A percentile compares a stretch with the other conserved stretches of the same genome.
These are phyloP conservation scores for Cotoneaster glaucophyllus DNA, from an alignment of 306 rosid species.

Conservation along the genomic window DNA sequence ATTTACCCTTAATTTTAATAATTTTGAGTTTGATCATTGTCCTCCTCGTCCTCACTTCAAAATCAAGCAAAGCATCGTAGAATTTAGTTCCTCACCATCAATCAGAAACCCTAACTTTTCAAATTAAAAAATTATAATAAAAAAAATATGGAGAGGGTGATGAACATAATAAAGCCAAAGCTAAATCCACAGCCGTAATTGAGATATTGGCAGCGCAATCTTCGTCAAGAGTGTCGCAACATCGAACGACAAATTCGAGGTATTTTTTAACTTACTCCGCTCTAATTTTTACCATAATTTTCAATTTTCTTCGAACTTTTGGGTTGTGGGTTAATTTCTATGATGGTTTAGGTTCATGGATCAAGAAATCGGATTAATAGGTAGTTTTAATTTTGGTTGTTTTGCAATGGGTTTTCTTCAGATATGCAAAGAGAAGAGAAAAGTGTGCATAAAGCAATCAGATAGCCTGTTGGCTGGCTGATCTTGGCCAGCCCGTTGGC, in stretches of 20 bases:
- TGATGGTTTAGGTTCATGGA: not conserved
- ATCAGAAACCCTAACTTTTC: not conserved
- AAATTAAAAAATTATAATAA: not conserved
- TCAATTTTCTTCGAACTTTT: not conserved
- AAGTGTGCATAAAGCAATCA: conserved; percentile 76
- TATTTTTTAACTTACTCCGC: not conserved
- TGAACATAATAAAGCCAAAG: conserved; percentile 67
- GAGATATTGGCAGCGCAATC: conserved; percentile 89
- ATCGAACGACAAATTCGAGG: conserved; percentile 94
- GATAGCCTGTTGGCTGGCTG: conserved; percentile 44
- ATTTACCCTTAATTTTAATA: not conserved
- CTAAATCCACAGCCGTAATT: conserved; percentile 72
- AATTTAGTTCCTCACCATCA: not conserved
- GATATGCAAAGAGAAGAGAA: conserved; percentile 89
- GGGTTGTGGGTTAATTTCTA: not conserved
- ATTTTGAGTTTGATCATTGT: not conserved
- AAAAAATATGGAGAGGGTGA: conserved; percentile 65
- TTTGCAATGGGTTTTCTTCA: conserved; percentile 18
- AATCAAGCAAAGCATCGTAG: not conserved
- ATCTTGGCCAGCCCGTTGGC: too few species aligned
- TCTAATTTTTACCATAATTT: not conserved
- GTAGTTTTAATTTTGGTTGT: not conserved
- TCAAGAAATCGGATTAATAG: not conserved
- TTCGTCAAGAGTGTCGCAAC: conserved; percentile 89
- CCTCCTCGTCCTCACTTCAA: not conserved